phyloP scores from a whole-genome alignment of 257 asterid species.

The Solanum piurae region DNA sequence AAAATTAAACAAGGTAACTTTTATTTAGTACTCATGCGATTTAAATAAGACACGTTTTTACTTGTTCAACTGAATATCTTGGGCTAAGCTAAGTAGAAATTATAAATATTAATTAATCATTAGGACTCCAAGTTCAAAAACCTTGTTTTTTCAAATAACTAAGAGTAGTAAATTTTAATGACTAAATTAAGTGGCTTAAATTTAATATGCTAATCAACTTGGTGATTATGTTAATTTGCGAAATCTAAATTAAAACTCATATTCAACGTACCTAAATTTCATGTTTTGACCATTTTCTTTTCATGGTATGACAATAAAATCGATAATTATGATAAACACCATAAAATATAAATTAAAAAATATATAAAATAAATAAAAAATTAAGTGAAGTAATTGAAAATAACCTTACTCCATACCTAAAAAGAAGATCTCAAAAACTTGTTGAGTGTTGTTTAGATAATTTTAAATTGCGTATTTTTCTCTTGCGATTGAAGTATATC shows the following conservation, averaged over 20 bases:
- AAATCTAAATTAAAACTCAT: not conserved
- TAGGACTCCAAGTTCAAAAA: not conserved
- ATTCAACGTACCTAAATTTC: not conserved
- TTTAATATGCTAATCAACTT: not conserved
- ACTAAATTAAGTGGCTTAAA: not conserved
- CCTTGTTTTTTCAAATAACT: not conserved
- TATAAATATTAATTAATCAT: too few species aligned
- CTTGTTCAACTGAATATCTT: not conserved
- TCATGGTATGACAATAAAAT: not conserved
- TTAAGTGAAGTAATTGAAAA: not conserved
- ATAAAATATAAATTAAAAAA: not conserved
- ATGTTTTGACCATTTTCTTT: not conserved
- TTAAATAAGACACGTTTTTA: not conserved
- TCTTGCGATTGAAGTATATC: not conserved
- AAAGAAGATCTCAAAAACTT: not conserved
- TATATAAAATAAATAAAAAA: not conserved
- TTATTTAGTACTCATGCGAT: not conserved
- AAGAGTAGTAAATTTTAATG: not conserved
- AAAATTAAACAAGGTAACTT: not conserved
- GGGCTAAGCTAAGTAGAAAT: too few species aligned
- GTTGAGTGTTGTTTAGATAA: not conserved
- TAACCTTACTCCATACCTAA: not conserved
- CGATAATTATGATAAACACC: not conserved
- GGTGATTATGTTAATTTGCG: too few species aligned
- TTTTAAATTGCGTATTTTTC: not conserved